Evolutionary conservation across 116 monocot genomes (phyloP), one percentile per base, ranked within the genome.

Genomic region (Papilionanthe hybrid): DNA sequence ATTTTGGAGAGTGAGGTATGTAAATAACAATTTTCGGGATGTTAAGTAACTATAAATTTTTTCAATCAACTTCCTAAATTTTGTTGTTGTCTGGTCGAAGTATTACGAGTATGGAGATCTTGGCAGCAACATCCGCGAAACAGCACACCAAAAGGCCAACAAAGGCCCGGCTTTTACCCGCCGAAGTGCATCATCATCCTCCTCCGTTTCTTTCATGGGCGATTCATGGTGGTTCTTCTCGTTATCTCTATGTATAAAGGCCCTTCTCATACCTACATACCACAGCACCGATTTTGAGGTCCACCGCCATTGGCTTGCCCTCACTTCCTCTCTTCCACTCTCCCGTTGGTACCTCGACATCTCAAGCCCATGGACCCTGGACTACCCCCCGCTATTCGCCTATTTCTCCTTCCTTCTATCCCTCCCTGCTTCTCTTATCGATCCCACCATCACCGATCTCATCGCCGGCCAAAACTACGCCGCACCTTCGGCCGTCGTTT

Each of bases 361-460:
- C 71, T 91, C 91, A 49, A 81, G 83, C 80, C 84, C 73, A 19
- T 93, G 93, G 90, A 93, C 94, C 76, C 98, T 98, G 82, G 98
- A 98, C 82, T 98, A 98, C 87, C 98, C 98, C 45, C 98, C 97
- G 13, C 82, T 98, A 81, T 98, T 98, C 85, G 97, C 94, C 83
- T 79, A 85, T 85, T 92, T 92, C 86, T 85, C 90, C 83, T 57
- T 78, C 87, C 84, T 93, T 83, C 91, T 98, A 75, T 88, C 98
- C 78, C 66, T 89, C 78, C 93, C 90, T 30, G 83, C 90, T 53
- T 29, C 82, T 78, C 80, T 87, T 82, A 6, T 87, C 58, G 86
- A 89, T 82, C 83, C 97, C 75, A 55, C 90, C 76, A 89, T 88
- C 82, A 81, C 79, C 67, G 29, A 78, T 71, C 83, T 90, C 80